phyloP scores from a whole-genome alignment of 2,329 filamentous ascomycete genomes.

The Diplodia sapinea region DNA sequence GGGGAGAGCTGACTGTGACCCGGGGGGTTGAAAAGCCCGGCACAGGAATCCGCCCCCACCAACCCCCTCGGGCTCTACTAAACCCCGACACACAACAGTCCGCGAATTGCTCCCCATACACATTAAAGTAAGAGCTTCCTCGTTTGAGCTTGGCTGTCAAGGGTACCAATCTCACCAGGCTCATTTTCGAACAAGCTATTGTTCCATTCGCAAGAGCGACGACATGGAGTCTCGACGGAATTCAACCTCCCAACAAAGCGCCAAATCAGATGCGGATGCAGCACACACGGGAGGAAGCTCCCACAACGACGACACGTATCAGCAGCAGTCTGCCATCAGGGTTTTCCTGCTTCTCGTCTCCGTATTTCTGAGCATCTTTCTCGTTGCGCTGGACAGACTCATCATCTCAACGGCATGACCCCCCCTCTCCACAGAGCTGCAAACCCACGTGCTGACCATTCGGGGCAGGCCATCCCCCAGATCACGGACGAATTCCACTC shows the following conservation, averaged over 20 bases:
- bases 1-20: not conserved
- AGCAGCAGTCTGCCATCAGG: not conserved
- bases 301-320: not conserved
- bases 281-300: not conserved
- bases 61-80: constrained; percentile 9
- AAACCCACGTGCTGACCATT: constrained; percentile 29
- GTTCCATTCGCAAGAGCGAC: not conserved
- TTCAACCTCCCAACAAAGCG: not conserved
- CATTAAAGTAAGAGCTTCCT: not conserved
- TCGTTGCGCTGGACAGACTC: constrained; percentile 6
- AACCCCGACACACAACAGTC: constrained; percentile 1
- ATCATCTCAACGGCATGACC: not conserved
- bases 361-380: constrained; percentile 8
- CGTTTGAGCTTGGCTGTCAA: no score
- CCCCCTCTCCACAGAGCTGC: not conserved
- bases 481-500: constrained; percentile 41
- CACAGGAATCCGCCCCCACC: not conserved
- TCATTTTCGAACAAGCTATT: not conserved
- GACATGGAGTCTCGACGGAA: constrained; percentile 1
- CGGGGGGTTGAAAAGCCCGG: constrained; percentile 1
- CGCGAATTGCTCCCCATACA: not conserved
- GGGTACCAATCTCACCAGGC: not conserved
- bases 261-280: not conserved
- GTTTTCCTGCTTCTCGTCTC: constrained; percentile 1
- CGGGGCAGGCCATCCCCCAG: constrained; percentile 39